Conservation (phyloP, 208 protist genomes). For the Acanthamoeba triangularis region DNA sequence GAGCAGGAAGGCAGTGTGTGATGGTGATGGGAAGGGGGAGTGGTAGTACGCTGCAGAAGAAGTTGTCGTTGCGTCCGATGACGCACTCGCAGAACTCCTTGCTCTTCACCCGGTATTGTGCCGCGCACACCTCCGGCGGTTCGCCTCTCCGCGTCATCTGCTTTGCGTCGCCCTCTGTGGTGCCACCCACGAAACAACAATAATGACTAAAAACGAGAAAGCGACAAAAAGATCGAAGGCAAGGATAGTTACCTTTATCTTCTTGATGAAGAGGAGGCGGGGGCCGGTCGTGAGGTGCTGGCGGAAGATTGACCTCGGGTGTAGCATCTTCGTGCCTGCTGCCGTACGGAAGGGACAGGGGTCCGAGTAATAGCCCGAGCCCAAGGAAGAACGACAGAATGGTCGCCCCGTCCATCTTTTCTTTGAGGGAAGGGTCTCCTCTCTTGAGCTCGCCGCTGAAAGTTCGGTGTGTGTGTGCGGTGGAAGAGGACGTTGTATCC, state of each 20-base stretch:
- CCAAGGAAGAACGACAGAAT: background rate
- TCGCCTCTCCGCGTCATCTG: background rate
- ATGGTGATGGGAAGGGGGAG: background rate
- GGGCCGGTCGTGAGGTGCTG: background rate
- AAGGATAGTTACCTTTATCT: background rate
- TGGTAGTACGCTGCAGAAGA: background rate
- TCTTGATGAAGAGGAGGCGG: background rate
- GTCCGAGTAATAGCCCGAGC: background rate
- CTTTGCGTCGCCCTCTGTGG: too few species aligned
- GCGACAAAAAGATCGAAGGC: background rate
- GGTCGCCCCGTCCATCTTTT: background rate
- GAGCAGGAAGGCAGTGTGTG: background rate
- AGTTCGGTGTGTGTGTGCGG: too few species aligned
- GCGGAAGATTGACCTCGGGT: background rate
- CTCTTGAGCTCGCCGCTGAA: too few species aligned
- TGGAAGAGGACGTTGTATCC: too few species aligned
- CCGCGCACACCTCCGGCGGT: background rate
- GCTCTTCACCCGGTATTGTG: background rate
- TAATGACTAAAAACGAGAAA: background rate
- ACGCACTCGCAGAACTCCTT: slow-evolving; percentile 30
- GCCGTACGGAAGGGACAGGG: background rate
- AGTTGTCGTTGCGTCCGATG: slow-evolving; percentile 8
- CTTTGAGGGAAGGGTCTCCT: too few species aligned
- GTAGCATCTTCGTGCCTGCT: background rate
- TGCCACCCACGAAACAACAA: too few species aligned